Conservation (phyloP, 2,329 filamentous ascomycete genomes). For the Penicillium olsonii region DNA sequence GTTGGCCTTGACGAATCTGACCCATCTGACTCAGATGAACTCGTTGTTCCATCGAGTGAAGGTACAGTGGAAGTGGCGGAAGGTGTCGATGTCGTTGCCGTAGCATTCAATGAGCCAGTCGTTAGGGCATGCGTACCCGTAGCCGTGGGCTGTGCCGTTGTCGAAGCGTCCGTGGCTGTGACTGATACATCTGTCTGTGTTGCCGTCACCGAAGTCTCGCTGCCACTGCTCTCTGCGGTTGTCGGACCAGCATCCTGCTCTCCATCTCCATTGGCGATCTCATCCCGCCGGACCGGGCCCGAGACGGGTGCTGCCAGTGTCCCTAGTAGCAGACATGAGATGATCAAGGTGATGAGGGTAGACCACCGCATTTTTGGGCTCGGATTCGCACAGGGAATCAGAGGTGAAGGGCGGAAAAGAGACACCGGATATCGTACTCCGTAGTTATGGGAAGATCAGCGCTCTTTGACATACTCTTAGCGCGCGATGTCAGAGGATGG, state of each 20-base stretch:
- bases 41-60: conserved; percentile 24
- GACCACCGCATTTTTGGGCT: conserved; percentile 22
- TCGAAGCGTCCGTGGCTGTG: conserved; percentile 14
- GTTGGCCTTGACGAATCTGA: conserved; percentile 23
- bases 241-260: conserved; percentile 4
- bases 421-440: neutral
- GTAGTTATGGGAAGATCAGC: neutral
- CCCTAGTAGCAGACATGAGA: conserved; percentile 15
- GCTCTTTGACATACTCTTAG: conserved; percentile 3
- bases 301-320: conserved; percentile 18
- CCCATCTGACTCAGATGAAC: conserved; percentile 3
- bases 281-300: conserved; percentile 4
- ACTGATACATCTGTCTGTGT: conserved; percentile 16
- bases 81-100: conserved; percentile 11
- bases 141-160: conserved; percentile 6
- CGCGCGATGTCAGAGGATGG: neutral
- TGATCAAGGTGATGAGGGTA: conserved; percentile 7
- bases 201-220: conserved; percentile 7
- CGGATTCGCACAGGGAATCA: neutral
- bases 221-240: conserved; percentile 1
- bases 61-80: conserved; percentile 25
- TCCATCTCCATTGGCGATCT: neutral
- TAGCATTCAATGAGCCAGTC: conserved; percentile 9
- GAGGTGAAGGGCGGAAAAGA: neutral
- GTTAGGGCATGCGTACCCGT: conserved; percentile 12